Conservation (phyloP, 1,284 basidiomycete genomes). For the Heterobasidion occidentale region DNA sequence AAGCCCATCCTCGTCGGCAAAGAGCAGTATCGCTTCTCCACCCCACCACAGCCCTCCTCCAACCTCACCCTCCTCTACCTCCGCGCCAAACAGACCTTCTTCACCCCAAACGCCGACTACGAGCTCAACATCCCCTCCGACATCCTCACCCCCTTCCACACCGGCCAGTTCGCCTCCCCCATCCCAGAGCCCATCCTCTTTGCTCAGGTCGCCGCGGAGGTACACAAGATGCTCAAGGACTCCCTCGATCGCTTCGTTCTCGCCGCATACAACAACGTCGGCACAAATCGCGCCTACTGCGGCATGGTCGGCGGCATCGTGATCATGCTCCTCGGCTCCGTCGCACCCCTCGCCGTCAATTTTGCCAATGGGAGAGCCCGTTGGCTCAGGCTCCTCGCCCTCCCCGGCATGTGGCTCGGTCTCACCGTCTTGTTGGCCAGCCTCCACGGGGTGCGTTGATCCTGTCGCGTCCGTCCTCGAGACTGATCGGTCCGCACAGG, state of each 20-base stretch:
- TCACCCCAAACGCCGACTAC: slow-evolving; percentile 58
- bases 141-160: slow-evolving; percentile 56
- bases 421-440: slow-evolving; percentile 54
- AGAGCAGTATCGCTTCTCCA: slow-evolving; percentile 15
- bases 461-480: background rate
- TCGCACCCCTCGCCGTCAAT: slow-evolving; percentile 45
- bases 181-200: slow-evolving; percentile 63
- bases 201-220: slow-evolving; percentile 45
- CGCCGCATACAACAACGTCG: slow-evolving; percentile 68
- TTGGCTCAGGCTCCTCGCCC: slow-evolving; percentile 49
- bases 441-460: slow-evolving; percentile 45
- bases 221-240: slow-evolving; percentile 51
- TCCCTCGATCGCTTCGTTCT: slow-evolving; percentile 61
- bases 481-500: slow-evolving; percentile 12
- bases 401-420: slow-evolving; percentile 67
- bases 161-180: slow-evolving; percentile 27
- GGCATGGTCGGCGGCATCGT: slow-evolving; percentile 54
- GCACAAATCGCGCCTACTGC: slow-evolving; percentile 61
- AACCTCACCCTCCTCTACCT: slow-evolving; percentile 63
- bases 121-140: slow-evolving; percentile 64
- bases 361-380: slow-evolving; percentile 34
- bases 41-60: slow-evolving; percentile 32
- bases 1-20: slow-evolving; percentile 2
- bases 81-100: slow-evolving; percentile 71
- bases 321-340: slow-evolving; percentile 23